phyloP scores from a whole-genome alignment of 192 early-diverging fungal genomes.

The Rhizophagus sp. region DNA sequence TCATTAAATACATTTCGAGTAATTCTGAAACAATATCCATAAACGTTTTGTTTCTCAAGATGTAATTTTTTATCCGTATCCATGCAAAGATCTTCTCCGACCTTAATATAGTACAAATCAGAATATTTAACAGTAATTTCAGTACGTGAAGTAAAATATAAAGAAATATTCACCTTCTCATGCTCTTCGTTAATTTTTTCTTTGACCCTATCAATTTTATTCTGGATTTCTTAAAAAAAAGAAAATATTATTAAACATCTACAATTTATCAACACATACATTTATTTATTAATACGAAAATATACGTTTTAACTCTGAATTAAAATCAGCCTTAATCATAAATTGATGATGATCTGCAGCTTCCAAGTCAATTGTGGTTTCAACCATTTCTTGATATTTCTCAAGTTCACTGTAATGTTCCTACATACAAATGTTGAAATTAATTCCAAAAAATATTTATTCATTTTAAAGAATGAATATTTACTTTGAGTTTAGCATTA shows the following conservation, averaged over 20 bases:
- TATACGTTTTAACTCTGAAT: constrained; percentile 67
- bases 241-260: not conserved
- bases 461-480: not conserved
- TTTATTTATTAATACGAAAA: not conserved
- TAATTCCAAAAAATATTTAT: not conserved
- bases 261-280: constrained; percentile 16
- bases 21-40: constrained; percentile 86
- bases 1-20: constrained; percentile 52
- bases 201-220: constrained; percentile 54
- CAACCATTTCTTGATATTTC: constrained; percentile 79
- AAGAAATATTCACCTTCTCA: constrained; percentile 40
- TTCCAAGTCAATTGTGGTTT: constrained; percentile 85
- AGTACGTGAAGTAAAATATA: not conserved
- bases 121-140: not conserved
- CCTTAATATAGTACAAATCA: constrained; percentile 32
- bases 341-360: constrained; percentile 87
- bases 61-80: constrained; percentile 89
- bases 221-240: constrained; percentile 41
- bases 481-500: constrained; percentile 48
- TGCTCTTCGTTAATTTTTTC: constrained; percentile 65
- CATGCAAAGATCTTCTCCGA: constrained; percentile 64
- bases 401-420: constrained; percentile 57
- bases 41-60: constrained; percentile 80
- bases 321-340: constrained; percentile 83
- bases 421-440: constrained; percentile 14